A percentile compares a stretch with the other conserved stretches of the same genome.
Conservation (phyloP, 768 basidiomycete species). For the Amanita polypyramis region DNA sequence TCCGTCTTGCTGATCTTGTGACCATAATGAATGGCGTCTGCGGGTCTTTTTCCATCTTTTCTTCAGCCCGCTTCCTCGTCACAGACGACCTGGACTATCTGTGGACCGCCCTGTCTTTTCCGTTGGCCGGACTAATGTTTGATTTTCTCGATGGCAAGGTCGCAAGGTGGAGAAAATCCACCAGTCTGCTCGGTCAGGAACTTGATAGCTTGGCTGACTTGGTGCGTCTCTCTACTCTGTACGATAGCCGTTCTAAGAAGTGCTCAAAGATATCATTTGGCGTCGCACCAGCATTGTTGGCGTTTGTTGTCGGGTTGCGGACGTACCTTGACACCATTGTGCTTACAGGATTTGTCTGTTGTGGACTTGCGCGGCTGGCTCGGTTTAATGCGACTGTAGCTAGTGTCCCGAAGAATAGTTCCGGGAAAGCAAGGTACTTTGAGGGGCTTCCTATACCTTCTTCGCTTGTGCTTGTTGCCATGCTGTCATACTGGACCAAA, state of each 20-base stretch:
- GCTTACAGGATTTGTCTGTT: constrained; percentile 87
- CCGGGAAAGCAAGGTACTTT: constrained; percentile 90
- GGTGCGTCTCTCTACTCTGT: constrained; percentile 33
- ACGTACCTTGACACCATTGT: constrained; percentile 85
- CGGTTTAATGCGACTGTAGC: constrained; percentile 99
- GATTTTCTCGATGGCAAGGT: constrained; percentile 98
- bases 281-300: constrained; percentile 90
- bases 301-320: constrained; percentile 83
- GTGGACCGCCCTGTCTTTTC: constrained; percentile 80
- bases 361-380: constrained; percentile 91
- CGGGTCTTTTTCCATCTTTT: constrained; percentile 91
- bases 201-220: constrained; percentile 95
- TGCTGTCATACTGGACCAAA: constrained; percentile 75
- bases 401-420: constrained; percentile 74
- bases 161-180: constrained; percentile 92
- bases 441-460: constrained; percentile 97
- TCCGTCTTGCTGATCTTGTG: constrained; percentile 94
- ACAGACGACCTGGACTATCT: constrained; percentile 72
- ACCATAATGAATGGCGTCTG: constrained; percentile 99
- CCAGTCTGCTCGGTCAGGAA: constrained; percentile 94
- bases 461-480: constrained; percentile 66
- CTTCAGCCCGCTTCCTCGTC: constrained; percentile 79
- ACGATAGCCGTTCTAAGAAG: constrained; percentile 4
- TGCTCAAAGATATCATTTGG: constrained; percentile 84
- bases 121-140: constrained; percentile 91